A percentile compares a stretch with the other conserved stretches of the same genome.
phyloP scores from a whole-genome alignment of 805 yeast genomes.

The Nakazawaea peltata region DNA sequence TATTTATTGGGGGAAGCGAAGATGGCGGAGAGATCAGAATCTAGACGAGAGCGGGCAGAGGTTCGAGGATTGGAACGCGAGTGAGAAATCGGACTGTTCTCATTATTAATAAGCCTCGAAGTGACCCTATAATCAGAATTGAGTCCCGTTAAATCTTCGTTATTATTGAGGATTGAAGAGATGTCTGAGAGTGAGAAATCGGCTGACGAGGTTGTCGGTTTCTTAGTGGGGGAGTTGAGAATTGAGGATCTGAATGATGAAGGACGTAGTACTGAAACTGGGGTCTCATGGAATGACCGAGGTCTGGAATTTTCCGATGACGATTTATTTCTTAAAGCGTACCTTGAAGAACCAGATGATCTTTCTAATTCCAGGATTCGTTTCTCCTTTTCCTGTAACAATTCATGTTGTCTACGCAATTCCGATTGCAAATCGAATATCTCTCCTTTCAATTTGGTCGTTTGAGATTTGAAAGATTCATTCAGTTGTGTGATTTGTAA shows the following conservation, averaged over 20 bases:
- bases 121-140: slow-evolving; percentile 6
- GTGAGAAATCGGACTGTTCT: too few species aligned
- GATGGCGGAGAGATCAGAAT: too few species aligned
- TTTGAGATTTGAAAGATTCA: slow-evolving; percentile 7
- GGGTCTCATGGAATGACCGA: slow-evolving; percentile 4
- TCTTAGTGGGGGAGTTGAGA: neutral
- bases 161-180: slow-evolving; percentile 3
- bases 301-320: slow-evolving; percentile 1
- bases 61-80: too few species aligned
- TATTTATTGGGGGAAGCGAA: too few species aligned
- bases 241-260: neutral
- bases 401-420: slow-evolving; percentile 22
- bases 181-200: slow-evolving; percentile 5
- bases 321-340: too few species aligned
- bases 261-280: slow-evolving; percentile 4
- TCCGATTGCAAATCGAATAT: slow-evolving; percentile 7
- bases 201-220: neutral
- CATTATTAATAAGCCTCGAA: neutral
- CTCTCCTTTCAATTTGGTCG: slow-evolving; percentile 9
- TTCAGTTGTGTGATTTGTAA: slow-evolving; percentile 7
- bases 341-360: too few species aligned
- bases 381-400: slow-evolving; percentile 16
- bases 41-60: too few species aligned
- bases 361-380: slow-evolving; percentile 21
- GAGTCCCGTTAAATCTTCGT: slow-evolving; percentile 8